Base-by-base conservation (phyloP, 371 early-diverging fungal species). In the Mortierella sp. region DNA sequence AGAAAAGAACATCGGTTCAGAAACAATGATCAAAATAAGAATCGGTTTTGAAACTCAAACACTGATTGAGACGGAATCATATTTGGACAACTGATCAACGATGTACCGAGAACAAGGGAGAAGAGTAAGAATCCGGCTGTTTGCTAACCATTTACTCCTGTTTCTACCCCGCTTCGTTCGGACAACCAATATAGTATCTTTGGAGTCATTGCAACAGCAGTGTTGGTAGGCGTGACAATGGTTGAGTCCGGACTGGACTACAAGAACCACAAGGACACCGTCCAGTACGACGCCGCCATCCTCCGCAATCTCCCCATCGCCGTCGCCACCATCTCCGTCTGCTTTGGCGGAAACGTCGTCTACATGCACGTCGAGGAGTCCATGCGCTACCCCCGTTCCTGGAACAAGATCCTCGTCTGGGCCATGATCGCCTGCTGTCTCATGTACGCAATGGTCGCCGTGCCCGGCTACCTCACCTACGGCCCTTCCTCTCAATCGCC, bases 321-420 rank as follows among this genome's bases (percentile, higher is more conserved):
- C 0, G 80, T 94, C 2, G 90, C 91, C 48, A 93, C 94, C 11
- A 94, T 96, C 48, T 93, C 92, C 75, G 95, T 95, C 77, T 91
- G 92, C 82, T 96, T 94, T 77, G 95, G 96, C 54, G 96, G 96
- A 54, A 96, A 96, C 80, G 91, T 95, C 27, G 91, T 96, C 48
- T 96, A 93, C 74, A 95, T 96, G 49, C 95, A 97, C 76, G 93
- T 97, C 41, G 97, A 98, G 86, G 93, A 92, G 3, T 93, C 95
- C 12, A 96, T 97, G 96, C 89, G 91, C 70, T 88, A 91, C 38
- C 97, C 96, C 32, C 90, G 92, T 76, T 82, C 91, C 24, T 97
- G 96, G 93, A 90, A 91, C 79, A 91, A 87, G 81, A 95, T 96
- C 21, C 89, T 96, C 58, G 84, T 91, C 24, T 89, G 90, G 63